These are phyloP conservation scores for Zygotorulaspora chibaensis DNA, from an alignment of 805 yeast species.

Conservation along the genomic window DNA sequence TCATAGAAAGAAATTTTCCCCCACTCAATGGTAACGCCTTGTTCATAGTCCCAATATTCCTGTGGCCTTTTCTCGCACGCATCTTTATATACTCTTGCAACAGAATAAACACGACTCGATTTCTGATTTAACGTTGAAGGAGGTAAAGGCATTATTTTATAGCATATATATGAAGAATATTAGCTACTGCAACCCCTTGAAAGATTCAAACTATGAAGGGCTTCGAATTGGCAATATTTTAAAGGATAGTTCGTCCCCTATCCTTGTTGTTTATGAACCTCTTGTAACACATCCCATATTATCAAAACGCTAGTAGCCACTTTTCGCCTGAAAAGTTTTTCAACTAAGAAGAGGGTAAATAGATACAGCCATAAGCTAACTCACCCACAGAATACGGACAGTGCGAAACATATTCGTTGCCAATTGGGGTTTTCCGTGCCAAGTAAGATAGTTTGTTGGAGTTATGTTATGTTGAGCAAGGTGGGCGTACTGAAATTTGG, in stretches of 20 bases:
- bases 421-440: background rate
- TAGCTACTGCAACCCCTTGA: background rate
- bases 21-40: conserved; percentile 67
- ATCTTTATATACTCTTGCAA: conserved; percentile 76
- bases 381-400: background rate
- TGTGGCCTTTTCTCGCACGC: conserved; percentile 72
- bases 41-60: conserved; percentile 84
- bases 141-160: conserved; percentile 29
- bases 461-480: conserved; percentile 10
- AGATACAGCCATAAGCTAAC: background rate
- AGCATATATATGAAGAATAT: background rate
- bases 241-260: background rate
- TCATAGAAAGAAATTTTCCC: conserved; percentile 83
- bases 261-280: background rate
- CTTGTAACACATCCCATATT: background rate
- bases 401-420: background rate
- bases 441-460: background rate
- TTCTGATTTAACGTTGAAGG: conserved; percentile 35
- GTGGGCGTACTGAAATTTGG: conserved; percentile 19
- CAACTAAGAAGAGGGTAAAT: conserved; percentile 2
- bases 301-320: background rate
- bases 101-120: conserved; percentile 43
- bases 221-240: background rate
- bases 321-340: conserved; percentile 11
- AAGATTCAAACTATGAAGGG: too few relatives aligned